phyloP scores from a whole-genome alignment of 2,329 filamentous ascomycete genomes.

The Lomentospora prolificans region DNA sequence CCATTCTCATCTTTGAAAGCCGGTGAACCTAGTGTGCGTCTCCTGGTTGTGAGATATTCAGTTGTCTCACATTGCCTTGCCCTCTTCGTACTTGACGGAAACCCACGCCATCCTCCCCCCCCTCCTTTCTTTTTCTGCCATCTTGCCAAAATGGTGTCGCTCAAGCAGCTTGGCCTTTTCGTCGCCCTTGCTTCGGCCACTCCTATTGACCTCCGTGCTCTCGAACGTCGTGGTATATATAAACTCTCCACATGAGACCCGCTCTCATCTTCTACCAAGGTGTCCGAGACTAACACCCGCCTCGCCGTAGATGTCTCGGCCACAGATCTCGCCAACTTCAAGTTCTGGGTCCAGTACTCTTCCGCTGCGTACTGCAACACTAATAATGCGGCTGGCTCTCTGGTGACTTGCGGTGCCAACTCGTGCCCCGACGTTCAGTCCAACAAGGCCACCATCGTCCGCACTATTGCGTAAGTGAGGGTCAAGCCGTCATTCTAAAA shows the following conservation, averaged over 20 bases:
- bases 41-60: too few species aligned
- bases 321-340: constrained; percentile 27
- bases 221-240: neutral
- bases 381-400: constrained; percentile 24
- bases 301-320: constrained; percentile 16
- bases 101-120: neutral
- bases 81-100: neutral
- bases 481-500: too few species aligned
- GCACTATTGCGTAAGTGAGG: constrained; percentile 27
- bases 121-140: neutral
- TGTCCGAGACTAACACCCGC: neutral
- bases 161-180: neutral
- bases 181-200: neutral
- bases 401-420: constrained; percentile 31
- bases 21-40: too few species aligned
- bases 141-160: neutral
- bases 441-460: constrained; percentile 32
- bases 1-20: neutral
- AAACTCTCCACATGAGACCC: neutral
- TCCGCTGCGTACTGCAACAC: constrained; percentile 45
- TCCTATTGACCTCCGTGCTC: neutral
- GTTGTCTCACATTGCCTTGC: too few species aligned
- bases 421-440: constrained; percentile 34
- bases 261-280: neutral
- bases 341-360: constrained; percentile 41